These are phyloP conservation scores for Filobasidium floriforme DNA, from an alignment of 768 basidiomycete genomes.

Conservation along the genomic window DNA sequence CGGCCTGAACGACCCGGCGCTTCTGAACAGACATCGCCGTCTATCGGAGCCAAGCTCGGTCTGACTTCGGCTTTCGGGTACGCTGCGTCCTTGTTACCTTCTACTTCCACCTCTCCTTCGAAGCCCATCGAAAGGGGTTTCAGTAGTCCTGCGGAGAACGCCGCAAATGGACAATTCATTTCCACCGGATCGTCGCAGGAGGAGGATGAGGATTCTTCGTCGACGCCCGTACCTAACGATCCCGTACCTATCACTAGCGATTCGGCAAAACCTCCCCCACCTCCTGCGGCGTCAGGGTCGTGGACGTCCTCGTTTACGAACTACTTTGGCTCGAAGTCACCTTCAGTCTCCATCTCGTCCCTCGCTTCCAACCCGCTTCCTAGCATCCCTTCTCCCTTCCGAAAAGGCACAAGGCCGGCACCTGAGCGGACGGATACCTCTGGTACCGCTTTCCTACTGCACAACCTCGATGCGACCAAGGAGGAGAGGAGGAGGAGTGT, in stretches of 20 bases:
- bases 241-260: not conserved
- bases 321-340: not conserved
- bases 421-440: not conserved
- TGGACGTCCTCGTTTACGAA: slow-evolving; percentile 3
- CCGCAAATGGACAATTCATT: too few relatives aligned
- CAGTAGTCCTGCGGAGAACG: not conserved
- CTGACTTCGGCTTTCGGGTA: not conserved
- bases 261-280: not conserved
- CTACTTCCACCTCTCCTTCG: not conserved
- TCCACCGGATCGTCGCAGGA: too few relatives aligned
- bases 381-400: not conserved
- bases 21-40: not conserved
- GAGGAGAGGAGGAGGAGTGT: slow-evolving; percentile 31
- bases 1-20: not conserved
- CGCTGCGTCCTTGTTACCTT: not conserved
- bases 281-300: not conserved
- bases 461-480: slow-evolving; percentile 6
- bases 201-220: too few relatives aligned
- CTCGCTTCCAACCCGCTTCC: not conserved
- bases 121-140: not conserved
- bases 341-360: not conserved
- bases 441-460: not conserved
- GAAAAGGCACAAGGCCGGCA: not conserved
- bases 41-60: not conserved
- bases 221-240: not conserved